phyloP scores from a whole-genome alignment of 805 yeast species.

The Saturnispora sekii region DNA sequence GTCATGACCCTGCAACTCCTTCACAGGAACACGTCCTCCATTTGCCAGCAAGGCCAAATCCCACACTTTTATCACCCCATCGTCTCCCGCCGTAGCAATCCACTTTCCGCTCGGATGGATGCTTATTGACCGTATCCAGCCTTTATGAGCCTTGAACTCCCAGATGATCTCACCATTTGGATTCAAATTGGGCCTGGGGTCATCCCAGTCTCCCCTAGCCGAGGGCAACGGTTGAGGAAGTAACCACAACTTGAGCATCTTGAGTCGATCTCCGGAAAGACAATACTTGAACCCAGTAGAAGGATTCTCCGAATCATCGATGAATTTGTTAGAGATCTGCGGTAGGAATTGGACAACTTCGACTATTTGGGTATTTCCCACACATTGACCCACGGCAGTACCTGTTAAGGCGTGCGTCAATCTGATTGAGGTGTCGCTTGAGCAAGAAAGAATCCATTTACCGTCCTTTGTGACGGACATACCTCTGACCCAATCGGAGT shows the following conservation, averaged over 20 bases:
- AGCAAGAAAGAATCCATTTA: conserved; percentile 58
- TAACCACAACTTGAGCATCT: conserved; percentile 64
- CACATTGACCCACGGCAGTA: conserved; percentile 38
- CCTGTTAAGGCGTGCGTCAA: conserved; percentile 66
- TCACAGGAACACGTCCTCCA: conserved; percentile 17
- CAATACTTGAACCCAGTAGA: conserved; percentile 62
- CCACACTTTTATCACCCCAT: conserved; percentile 70
- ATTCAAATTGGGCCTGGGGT: conserved; percentile 36
- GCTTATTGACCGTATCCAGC: conserved; percentile 70
- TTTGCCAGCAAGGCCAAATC: conserved; percentile 35
- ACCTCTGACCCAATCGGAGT: conserved; percentile 81
- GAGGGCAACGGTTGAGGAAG: conserved; percentile 47
- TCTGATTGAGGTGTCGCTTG: conserved; percentile 69
- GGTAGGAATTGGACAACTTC: conserved; percentile 70
- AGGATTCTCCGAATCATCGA: conserved; percentile 36
- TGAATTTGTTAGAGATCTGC: conserved; percentile 30
- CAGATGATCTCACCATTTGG: conserved; percentile 52
- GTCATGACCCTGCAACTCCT: conserved; percentile 49
- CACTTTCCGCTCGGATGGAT: conserved; percentile 72
- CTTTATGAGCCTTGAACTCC: conserved; percentile 63
- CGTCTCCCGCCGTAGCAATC: conserved; percentile 69
- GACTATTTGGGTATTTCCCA: conserved; percentile 78
- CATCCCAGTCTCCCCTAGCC: conserved; percentile 18
- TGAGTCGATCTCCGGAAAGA: conserved; percentile 74
- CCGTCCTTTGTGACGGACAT: conserved; percentile 33